A percentile compares a stretch with the other conserved stretches of the same genome.
Evolutionary conservation across 345 rosid genomes (phyloP).

Genomic region (Euphorbia lathyris): DNA sequence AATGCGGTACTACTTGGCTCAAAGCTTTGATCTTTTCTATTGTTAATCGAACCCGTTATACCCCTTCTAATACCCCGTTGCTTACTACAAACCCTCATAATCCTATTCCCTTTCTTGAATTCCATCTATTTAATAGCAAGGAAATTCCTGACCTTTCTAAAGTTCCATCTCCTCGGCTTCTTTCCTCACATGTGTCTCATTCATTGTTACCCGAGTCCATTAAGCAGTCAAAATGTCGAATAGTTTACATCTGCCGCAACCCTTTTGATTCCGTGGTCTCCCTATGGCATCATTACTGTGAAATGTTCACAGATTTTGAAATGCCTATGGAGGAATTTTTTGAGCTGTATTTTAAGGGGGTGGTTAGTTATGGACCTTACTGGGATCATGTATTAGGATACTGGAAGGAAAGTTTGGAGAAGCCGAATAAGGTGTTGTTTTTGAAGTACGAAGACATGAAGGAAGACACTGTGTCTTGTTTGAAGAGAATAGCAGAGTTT

Average conservation of each 20-base stretch:
- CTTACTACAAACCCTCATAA: slow-evolving; percentile 36
- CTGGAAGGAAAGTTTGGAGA: slow-evolving; percentile 30
- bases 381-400: slow-evolving; percentile 37
- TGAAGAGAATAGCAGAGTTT: slow-evolving; percentile 25
- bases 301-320: no score
- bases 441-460: slow-evolving; percentile 41
- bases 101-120: slow-evolving; percentile 37
- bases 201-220: slow-evolving; percentile 6
- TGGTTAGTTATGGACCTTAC: slow-evolving; percentile 23
- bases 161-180: no score
- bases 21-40: slow-evolving; percentile 34
- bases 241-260: slow-evolving; percentile 26
- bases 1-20: slow-evolving; percentile 47
- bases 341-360: no score
- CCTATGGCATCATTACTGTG: no score
- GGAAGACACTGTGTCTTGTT: slow-evolving; percentile 10
- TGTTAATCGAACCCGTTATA: slow-evolving; percentile 18
- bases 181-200: neutral
- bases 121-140: slow-evolving; percentile 10
- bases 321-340: no score
- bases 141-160: slow-evolving; percentile 6
- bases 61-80: slow-evolving; percentile 15
- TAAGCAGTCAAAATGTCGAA: neutral
- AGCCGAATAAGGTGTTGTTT: slow-evolving; percentile 26
- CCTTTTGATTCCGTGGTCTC: slow-evolving; percentile 16